These are phyloP conservation scores for Mycena capillaripes DNA, from an alignment of 768 basidiomycete genomes.

Conservation along the genomic window DNA sequence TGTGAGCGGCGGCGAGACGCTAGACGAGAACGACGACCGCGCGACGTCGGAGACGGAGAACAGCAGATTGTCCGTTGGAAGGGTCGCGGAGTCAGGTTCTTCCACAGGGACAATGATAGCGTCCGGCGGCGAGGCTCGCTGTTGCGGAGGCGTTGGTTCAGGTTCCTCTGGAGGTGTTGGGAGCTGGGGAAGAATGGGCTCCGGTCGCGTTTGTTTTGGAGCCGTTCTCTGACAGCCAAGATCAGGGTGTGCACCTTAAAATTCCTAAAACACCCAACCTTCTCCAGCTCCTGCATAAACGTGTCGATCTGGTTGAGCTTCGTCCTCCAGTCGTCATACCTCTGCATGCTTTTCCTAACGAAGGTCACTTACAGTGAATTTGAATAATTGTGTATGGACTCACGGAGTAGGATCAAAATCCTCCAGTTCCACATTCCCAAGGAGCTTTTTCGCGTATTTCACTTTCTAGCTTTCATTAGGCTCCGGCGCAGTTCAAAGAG, in stretches of 20 bases:
- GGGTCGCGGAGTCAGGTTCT: conserved; percentile 27
- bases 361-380: conserved; percentile 11
- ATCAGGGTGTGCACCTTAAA: background rate
- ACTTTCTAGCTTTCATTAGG: no score
- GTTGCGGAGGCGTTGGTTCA: conserved; percentile 30
- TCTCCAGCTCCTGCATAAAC: conserved; percentile 64
- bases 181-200: conserved; percentile 67
- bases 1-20: conserved; percentile 38
- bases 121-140: conserved; percentile 40
- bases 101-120: no score
- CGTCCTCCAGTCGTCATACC: conserved; percentile 60
- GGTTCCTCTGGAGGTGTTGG: conserved; percentile 54
- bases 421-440: no score
- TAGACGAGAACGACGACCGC: conserved; percentile 37
- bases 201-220: conserved; percentile 55
- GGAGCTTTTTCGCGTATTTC: no score
- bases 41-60: conserved; percentile 53
- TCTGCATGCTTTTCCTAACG: conserved; percentile 56
- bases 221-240: conserved; percentile 53
- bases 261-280: conserved; percentile 51
- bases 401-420: conserved; percentile 48
- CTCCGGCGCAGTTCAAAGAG: no score
- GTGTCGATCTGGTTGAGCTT: conserved; percentile 70
- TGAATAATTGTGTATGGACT: conserved; percentile 35
- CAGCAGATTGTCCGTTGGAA: conserved; percentile 54